Conservation (phyloP, 23 red algal genomes). For the Gracilaria vermiculophylla region DNA sequence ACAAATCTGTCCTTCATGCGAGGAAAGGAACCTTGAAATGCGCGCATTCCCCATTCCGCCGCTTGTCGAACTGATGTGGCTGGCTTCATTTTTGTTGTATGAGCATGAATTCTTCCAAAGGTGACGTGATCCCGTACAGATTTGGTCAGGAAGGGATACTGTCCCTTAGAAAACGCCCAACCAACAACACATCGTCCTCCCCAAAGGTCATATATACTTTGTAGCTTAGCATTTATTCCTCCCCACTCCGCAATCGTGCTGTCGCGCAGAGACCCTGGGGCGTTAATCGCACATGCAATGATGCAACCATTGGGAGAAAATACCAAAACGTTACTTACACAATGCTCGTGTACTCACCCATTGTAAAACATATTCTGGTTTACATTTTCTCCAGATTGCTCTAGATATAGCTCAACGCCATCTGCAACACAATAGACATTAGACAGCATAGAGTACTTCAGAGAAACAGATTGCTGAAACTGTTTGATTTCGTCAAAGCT, state of each 20-base stretch:
- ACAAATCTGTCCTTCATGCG: background rate
- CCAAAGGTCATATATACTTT: background rate
- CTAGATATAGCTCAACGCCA: background rate
- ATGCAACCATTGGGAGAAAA: constrained; percentile 3
- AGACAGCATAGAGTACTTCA: background rate
- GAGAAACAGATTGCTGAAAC: no score
- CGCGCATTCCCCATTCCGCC: background rate
- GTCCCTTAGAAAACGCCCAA: background rate
- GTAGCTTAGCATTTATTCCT: background rate
- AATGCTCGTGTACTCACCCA: constrained; percentile 20
- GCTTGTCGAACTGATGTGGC: background rate
- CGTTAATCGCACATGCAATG: constrained; percentile 9
- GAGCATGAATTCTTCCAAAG: background rate
- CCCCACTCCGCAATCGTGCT: constrained; percentile 2
- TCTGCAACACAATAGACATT: constrained; percentile 1
- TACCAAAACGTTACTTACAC: background rate
- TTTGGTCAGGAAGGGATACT: constrained; percentile 11
- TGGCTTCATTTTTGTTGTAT: background rate
- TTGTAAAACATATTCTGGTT: constrained; percentile 32
- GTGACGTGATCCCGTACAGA: background rate
- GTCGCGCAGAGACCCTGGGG: background rate
- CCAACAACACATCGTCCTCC: background rate
- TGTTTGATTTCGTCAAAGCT: no score
- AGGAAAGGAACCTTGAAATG: constrained; percentile 1
- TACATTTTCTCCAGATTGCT: background rate